Percentiles rank a stretch among this genome's conserved stretches.
Evolutionary conservation across 164 flowering plant species (phyloP).

Genomic region (grape (Vitis vinifera)): DNA sequence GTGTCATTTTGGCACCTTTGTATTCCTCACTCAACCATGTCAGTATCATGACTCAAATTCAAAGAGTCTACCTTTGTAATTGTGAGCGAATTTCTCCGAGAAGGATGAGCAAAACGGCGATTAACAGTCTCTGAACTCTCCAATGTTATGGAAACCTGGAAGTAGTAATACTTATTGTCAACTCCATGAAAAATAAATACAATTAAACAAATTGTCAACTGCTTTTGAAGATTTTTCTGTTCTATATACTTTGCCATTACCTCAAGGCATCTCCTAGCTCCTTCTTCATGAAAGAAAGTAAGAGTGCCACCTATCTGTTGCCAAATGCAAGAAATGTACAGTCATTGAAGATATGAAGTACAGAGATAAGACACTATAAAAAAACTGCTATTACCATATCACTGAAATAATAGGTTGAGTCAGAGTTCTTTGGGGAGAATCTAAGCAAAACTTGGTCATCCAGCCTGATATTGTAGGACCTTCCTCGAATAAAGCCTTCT

Average conservation of each 20-base stretch:
- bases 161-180: slow-evolving; percentile 10
- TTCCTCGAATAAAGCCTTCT: slow-evolving; percentile 93
- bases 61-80: slow-evolving; percentile 73
- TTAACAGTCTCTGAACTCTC: slow-evolving; percentile 82
- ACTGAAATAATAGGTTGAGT: slow-evolving; percentile 87
- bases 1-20: no score
- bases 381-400: slow-evolving; percentile 57
- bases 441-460: slow-evolving; percentile 93
- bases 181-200: slow-evolving; percentile 3
- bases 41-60: background rate
- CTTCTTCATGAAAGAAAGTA: slow-evolving; percentile 89
- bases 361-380: slow-evolving; percentile 2
- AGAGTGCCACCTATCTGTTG: slow-evolving; percentile 97
- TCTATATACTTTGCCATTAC: slow-evolving; percentile 29
- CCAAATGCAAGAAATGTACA: slow-evolving; percentile 1
- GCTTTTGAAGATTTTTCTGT: background rate
- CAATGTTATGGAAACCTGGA: slow-evolving; percentile 79
- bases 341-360: slow-evolving; percentile 5
- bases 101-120: slow-evolving; percentile 78
- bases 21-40: background rate
- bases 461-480: slow-evolving; percentile 93
- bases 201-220: slow-evolving; percentile 2
- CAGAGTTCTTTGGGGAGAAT: slow-evolving; percentile 93
- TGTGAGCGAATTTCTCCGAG: slow-evolving; percentile 80
- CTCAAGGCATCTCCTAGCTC: slow-evolving; percentile 94